Evolutionary conservation across 2,329 filamentous ascomycete species (phyloP), one percentile per base, ranked within the genome.

Genomic region (Pseudocercospora musae): DNA sequence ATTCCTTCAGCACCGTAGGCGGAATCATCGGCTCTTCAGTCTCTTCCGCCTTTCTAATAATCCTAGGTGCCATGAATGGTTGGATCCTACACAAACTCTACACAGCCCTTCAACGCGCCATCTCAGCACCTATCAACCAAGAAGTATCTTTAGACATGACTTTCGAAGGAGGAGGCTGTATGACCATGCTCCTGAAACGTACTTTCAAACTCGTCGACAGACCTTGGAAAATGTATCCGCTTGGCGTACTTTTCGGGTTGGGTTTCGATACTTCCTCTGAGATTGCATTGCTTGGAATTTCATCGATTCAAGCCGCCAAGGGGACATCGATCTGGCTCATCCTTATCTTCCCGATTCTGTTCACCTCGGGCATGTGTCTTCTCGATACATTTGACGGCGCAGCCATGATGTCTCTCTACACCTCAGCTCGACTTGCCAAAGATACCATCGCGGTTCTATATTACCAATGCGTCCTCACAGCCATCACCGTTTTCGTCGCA

Each of bases 261-360:
- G 95, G 94, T 0, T 98, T 99, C 74, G 95, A 98, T 74, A 98
- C 95, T 0, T 96, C 90, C 44, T 96, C 91, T 7, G 94, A 99
- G 75, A 91, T 98, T 71, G 94, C 95, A 0, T 83, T 99, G 7
- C 78, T 99, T 0, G 95, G 94, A 0, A 96, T 98, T 66, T 90
- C 91, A 0, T 92, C 90, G 29, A 87, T 99, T 1, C 90, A 97
- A 71, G 93, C 90, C 0, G 87, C 92, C 0, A 84, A 89, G 64
- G 94, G 94, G 1, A 97, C 92, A 0, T 91, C 88, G 31, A 89
- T 98, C 63, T 99, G 95, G 95, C 80, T 97, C 13, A 98, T 98
- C 63, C 76, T 98, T 31, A 89, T 99, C 57, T 96, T 97, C 62
- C 95, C 95, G 0, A 76, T 94, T 0, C 79, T 98, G 0, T 98